Percentiles rank a stretch among this genome's conserved stretches.
Evolutionary conservation across 257 asterid species (phyloP).

Genomic region (Sherardia arvensis): DNA sequence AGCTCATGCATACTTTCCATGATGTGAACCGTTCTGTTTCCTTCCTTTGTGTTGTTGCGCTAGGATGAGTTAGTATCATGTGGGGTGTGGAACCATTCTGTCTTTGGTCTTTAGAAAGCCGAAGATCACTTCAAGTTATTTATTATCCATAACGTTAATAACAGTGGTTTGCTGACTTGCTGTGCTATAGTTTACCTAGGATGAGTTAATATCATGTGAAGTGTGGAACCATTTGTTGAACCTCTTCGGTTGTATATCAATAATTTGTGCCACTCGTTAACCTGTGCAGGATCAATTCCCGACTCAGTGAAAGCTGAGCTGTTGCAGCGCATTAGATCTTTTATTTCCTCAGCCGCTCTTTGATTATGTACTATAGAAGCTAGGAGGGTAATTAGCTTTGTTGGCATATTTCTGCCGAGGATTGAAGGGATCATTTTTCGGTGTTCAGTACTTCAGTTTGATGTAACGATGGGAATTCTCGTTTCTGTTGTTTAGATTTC

Average conservation of each 20-base stretch:
- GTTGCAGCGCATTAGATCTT: conserved; percentile 50
- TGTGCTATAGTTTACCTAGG: background rate
- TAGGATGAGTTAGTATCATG: no score
- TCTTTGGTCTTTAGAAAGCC: no score
- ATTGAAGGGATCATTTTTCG: background rate
- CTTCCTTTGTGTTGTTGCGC: no score
- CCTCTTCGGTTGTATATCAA: background rate
- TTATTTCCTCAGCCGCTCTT: conserved; percentile 43
- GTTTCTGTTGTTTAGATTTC: background rate
- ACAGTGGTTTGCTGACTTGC: no score
- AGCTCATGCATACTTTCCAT: no score
- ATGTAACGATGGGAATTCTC: background rate
- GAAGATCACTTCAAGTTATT: background rate
- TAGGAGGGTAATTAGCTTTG: background rate
- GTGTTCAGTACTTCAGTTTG: background rate
- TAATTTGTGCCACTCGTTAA: background rate
- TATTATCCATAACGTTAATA: no score
- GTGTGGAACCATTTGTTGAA: background rate
- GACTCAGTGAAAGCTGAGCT: conserved; percentile 67
- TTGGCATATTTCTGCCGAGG: background rate
- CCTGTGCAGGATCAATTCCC: conserved; percentile 56
- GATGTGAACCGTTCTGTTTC: no score
- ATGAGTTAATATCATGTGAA: background rate
- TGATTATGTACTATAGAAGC: conserved; percentile 15
- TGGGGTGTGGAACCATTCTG: no score